phyloP scores from a whole-genome alignment of 2,329 filamentous ascomycete species.

The Karstenula rhodostoma region DNA sequence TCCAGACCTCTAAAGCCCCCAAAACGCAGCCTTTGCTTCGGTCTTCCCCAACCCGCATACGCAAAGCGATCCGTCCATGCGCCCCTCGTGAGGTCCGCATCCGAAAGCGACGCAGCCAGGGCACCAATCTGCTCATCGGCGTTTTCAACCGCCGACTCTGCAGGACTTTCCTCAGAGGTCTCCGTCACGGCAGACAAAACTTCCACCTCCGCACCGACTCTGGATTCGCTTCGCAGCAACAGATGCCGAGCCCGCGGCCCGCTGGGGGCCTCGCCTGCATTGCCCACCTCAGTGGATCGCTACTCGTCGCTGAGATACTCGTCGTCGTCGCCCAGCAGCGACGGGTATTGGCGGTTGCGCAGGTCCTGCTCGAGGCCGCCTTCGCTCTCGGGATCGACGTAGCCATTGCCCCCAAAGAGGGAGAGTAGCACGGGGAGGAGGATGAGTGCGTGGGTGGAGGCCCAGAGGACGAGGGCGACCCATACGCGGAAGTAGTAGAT shows the following conservation, averaged over 20 bases:
- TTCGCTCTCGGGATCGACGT: slow-evolving; percentile 85
- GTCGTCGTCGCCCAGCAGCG: slow-evolving; percentile 75
- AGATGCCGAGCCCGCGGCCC: not conserved
- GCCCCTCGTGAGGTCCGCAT: not conserved
- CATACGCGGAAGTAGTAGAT: slow-evolving; percentile 99
- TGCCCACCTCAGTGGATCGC: not conserved
- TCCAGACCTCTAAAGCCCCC: not conserved
- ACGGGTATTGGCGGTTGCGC: slow-evolving; percentile 78
- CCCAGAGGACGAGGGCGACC: slow-evolving; percentile 89
- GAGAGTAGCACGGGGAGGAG: slow-evolving; percentile 91
- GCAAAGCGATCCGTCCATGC: not conserved
- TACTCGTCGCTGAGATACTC: slow-evolving; percentile 66
- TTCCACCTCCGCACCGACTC: not conserved
- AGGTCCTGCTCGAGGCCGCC: slow-evolving; percentile 91
- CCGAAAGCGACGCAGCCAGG: not conserved
- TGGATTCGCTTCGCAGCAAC: not conserved
- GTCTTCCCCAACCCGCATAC: not conserved
- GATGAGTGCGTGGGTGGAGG: slow-evolving; percentile 85
- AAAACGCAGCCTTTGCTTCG: not conserved
- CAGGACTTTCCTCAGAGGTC: not conserved
- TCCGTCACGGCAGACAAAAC: not conserved
- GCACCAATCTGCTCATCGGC: not conserved
- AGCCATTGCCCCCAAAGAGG: slow-evolving; percentile 82
- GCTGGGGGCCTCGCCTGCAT: not conserved
- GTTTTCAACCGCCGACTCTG: not conserved